phyloP scores from a whole-genome alignment of 2,329 filamentous ascomycete species.

The Neopestalotiopsis sp. region DNA sequence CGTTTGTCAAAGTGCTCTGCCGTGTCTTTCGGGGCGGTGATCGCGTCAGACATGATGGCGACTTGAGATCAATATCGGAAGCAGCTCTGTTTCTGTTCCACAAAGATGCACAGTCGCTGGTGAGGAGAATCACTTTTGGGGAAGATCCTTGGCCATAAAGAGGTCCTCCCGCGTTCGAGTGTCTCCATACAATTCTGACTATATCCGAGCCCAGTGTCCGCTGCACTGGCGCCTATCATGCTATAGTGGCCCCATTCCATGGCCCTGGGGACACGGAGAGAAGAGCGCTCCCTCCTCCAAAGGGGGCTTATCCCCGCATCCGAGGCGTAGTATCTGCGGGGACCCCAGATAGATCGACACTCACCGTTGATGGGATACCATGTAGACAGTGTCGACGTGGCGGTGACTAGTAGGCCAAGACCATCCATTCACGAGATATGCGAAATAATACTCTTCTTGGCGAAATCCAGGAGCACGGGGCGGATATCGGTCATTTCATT shows the following conservation, averaged over 20 bases:
- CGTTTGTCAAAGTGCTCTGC: conserved; percentile 14
- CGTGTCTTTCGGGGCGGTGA: conserved; percentile 3
- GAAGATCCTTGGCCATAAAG: neutral
- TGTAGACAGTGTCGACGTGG: neutral
- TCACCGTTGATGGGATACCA: neutral
- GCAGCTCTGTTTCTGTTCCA: neutral
- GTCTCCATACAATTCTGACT: neutral
- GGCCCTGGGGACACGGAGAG: conserved; percentile 3
- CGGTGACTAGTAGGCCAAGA: neutral
- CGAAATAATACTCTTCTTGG: neutral
- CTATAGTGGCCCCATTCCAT: conserved; percentile 9
- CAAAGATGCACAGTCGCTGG: neutral
- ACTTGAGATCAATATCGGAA: neutral
- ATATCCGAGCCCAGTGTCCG: conserved; percentile 4
- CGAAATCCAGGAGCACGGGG: neutral
- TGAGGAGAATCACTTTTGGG: neutral
- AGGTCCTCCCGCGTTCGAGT: neutral
- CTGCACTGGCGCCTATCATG: conserved; percentile 1
- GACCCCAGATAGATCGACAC: neutral
- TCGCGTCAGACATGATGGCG: conserved; percentile 13
- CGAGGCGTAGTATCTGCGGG: neutral
- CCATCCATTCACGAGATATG: neutral
- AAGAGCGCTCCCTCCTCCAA: neutral
- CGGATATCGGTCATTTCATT: neutral
- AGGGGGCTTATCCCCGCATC: neutral